A percentile compares a stretch with the other conserved stretches of the same genome.
Evolutionary conservation across 2,329 filamentous ascomycete genomes (phyloP).

Genomic region (Penicillium sp.): DNA sequence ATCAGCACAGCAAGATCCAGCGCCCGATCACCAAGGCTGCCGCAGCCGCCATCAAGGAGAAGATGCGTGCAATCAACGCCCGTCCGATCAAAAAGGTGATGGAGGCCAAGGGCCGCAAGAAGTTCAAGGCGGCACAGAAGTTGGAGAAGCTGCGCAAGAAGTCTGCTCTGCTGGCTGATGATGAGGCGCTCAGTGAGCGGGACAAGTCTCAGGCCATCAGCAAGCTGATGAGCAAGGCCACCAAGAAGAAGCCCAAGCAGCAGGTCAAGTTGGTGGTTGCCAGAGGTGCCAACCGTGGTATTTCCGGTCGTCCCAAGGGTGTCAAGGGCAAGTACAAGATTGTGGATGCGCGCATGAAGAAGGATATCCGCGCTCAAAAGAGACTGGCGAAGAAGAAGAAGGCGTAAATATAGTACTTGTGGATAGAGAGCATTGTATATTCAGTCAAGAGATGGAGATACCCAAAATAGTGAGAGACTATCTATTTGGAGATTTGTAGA

Average conservation of each 20-base stretch:
- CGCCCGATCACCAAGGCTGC: slow-evolving; percentile 90
- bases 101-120: slow-evolving; percentile 94
- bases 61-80: slow-evolving; percentile 84
- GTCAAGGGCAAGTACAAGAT: slow-evolving; percentile 98
- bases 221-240: slow-evolving; percentile 73
- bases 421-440: slow-evolving; percentile 4
- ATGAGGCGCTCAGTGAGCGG: slow-evolving; percentile 89
- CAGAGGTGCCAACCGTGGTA: slow-evolving; percentile 73
- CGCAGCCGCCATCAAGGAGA: slow-evolving; percentile 88
- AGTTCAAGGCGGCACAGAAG: slow-evolving; percentile 84
- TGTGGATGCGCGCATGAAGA: slow-evolving; percentile 92
- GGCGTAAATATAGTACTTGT: slow-evolving; percentile 39
- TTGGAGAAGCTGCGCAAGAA: slow-evolving; percentile 97
- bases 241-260: slow-evolving; percentile 78
- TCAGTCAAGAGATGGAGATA: neutral
- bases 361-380: slow-evolving; percentile 87
- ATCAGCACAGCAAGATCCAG: slow-evolving; percentile 72
- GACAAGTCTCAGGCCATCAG: slow-evolving; percentile 86
- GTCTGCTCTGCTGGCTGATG: slow-evolving; percentile 79
- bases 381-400: slow-evolving; percentile 70
- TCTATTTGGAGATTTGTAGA: neutral
- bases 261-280: slow-evolving; percentile 87
- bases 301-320: slow-evolving; percentile 79
- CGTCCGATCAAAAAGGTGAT: slow-evolving; percentile 98
- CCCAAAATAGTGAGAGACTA: neutral